Evolutionary conservation across 176 grass and related monocot species (phyloP).

Genomic region (Aegilops longissima): DNA sequence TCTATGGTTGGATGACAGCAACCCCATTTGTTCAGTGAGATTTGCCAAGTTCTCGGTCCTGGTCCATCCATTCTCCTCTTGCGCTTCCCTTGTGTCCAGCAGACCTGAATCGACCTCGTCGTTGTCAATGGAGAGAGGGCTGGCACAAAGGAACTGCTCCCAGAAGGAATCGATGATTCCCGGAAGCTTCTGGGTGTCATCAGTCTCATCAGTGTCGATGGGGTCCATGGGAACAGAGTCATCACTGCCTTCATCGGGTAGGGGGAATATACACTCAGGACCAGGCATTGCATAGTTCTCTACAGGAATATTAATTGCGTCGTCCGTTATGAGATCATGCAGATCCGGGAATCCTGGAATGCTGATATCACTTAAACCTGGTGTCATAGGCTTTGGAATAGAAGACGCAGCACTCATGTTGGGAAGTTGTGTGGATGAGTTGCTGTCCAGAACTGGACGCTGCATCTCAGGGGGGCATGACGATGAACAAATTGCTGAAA

Average conservation of each 20-base stretch:
- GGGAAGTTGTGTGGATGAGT: conserved; percentile 32
- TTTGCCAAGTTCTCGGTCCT: conserved; percentile 54
- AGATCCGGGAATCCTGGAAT: conserved; percentile 59
- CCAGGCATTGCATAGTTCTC: conserved; percentile 53
- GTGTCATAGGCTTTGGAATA: conserved; percentile 44
- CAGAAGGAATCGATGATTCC: conserved; percentile 88
- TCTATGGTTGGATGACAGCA: conserved; percentile 69
- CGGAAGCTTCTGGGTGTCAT: conserved; percentile 68
- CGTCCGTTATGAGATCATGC: conserved; percentile 50
- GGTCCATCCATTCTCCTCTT: conserved; percentile 52
- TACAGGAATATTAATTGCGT: conserved; percentile 38
- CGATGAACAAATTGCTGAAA: conserved; percentile 62
- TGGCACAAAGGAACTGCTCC: conserved; percentile 84
- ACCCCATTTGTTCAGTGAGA: conserved; percentile 91
- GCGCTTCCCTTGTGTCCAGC: conserved; percentile 41
- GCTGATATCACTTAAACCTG: conserved; percentile 32
- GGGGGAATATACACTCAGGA: conserved; percentile 55
- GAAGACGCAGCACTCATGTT: conserved; percentile 39
- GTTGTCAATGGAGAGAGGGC: conserved; percentile 52
- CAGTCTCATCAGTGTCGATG: conserved; percentile 71
- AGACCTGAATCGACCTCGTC: conserved; percentile 71
- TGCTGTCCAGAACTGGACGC: conserved; percentile 36
- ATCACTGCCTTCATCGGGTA: conserved; percentile 44
- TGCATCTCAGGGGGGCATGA: conserved; percentile 54
- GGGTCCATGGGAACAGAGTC: conserved; percentile 66